Evolutionary conservation across 768 basidiomycete genomes (phyloP).

Genomic region (Leccinum variicolor): DNA sequence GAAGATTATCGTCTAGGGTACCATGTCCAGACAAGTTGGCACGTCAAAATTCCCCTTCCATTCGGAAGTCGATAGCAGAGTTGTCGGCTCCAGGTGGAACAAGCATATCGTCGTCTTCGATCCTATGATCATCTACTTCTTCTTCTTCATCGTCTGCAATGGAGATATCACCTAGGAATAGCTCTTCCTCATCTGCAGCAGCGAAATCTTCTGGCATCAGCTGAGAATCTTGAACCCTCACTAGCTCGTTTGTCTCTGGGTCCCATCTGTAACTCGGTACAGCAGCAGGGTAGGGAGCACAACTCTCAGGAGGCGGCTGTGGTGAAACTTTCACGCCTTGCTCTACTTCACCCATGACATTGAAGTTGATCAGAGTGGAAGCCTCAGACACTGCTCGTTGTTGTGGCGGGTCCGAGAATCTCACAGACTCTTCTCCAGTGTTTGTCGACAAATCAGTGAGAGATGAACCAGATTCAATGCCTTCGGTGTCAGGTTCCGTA

Average conservation of each 20-base stretch:
- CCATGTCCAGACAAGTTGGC: background rate
- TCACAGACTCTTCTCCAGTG: background rate
- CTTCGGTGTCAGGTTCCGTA: no score
- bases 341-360: background rate
- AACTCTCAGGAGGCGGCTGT: background rate
- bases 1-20: background rate
- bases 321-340: background rate
- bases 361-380: background rate
- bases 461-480: background rate
- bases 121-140: background rate
- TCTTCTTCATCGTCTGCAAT: background rate
- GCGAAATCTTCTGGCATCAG: background rate
- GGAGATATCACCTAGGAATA: background rate
- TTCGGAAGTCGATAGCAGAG: background rate
- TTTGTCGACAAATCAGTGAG: background rate
- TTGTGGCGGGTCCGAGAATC: background rate
- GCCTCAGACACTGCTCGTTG: background rate
- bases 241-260: background rate
- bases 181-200: background rate
- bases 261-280: constrained; percentile 14
- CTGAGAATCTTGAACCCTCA: background rate
- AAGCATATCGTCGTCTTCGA: constrained; percentile 14
- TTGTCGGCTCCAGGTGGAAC: constrained; percentile 5
- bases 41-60: constrained; percentile 1
- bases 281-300: background rate